Conservation (phyloP, 352 stramenopile genomes). For the Globisporangium barbulae region DNA sequence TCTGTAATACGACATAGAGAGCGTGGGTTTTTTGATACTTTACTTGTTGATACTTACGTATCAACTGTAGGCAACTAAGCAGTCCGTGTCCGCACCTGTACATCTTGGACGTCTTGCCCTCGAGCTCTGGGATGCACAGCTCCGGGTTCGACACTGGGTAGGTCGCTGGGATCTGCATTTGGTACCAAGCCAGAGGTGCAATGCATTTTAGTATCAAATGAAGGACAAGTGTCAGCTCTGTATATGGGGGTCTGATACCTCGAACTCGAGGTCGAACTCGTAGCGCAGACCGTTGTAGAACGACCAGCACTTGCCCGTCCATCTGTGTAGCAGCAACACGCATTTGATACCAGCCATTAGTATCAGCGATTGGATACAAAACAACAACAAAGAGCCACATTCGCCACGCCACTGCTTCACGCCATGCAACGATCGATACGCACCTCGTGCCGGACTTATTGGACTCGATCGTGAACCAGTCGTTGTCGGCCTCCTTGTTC, state of each 20-base stretch:
- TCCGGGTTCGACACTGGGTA: slow-evolving; percentile 83
- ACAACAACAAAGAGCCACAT: background rate
- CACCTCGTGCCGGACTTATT: slow-evolving; percentile 79
- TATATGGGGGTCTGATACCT: slow-evolving; percentile 26
- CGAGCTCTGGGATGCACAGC: slow-evolving; percentile 83
- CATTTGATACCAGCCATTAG: background rate
- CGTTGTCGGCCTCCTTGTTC: slow-evolving; percentile 89
- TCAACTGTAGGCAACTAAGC: background rate
- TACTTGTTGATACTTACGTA: background rate
- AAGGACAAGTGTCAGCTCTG: background rate
- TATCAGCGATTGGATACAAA: slow-evolving; percentile 5
- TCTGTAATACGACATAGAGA: slow-evolving; percentile 12
- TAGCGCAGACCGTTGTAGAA: slow-evolving; percentile 85
- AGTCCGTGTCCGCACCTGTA: slow-evolving; percentile 44
- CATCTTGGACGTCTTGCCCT: slow-evolving; percentile 91
- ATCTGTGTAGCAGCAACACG: slow-evolving; percentile 21
- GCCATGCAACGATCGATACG: background rate
- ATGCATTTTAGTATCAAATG: background rate
- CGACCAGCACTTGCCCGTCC: slow-evolving; percentile 88
- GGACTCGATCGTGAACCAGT: slow-evolving; percentile 89
- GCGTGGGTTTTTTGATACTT: background rate
- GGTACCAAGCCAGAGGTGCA: background rate
- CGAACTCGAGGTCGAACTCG: slow-evolving; percentile 86
- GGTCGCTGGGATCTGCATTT: slow-evolving; percentile 59
- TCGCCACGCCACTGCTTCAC: too few species aligned